Conservation (phyloP, 1,284 basidiomycete genomes). For the Pascua guehoae region DNA sequence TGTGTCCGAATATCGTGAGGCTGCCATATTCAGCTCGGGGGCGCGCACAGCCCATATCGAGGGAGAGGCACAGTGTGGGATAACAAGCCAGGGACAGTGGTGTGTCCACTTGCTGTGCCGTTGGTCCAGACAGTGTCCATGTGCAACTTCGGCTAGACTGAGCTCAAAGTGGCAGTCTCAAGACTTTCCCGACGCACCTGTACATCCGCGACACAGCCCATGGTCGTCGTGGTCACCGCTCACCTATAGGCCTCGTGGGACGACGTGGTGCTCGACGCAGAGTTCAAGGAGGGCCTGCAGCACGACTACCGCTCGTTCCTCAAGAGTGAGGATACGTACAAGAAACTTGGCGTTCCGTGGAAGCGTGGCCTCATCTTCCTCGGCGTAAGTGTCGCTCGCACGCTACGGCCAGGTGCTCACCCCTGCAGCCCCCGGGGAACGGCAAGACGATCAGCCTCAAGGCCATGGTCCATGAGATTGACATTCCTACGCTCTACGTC, state of each 20-base stretch:
- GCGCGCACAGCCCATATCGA: too few relatives aligned
- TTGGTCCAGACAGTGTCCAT: too few relatives aligned
- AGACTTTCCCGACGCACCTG: too few relatives aligned
- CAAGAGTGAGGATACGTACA: constrained; percentile 64
- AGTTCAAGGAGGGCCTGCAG: constrained; percentile 63
- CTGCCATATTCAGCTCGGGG: too few relatives aligned
- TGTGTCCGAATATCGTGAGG: too few relatives aligned
- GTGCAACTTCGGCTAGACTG: too few relatives aligned
- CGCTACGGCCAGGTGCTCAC: constrained; percentile 9
- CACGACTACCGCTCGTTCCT: constrained; percentile 76
- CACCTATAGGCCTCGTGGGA: constrained; percentile 34
- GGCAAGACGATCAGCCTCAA: constrained; percentile 81
- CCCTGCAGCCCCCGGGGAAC: constrained; percentile 57
- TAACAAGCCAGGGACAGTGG: too few relatives aligned
- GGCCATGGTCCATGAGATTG: constrained; percentile 47
- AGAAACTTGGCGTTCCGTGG: constrained; percentile 71
- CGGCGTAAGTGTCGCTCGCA: constrained; percentile 5
- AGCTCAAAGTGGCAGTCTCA: too few relatives aligned
- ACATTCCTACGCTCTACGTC: constrained; percentile 66
- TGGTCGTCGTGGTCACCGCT: background rate
- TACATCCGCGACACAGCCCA: too few relatives aligned
- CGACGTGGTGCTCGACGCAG: constrained; percentile 64
- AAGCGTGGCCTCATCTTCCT: constrained; percentile 56
- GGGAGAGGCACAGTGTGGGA: too few relatives aligned
- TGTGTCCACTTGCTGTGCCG: too few relatives aligned